phyloP scores from a whole-genome alignment of 2,329 filamentous ascomycete genomes.

The Alternaria longipes region DNA sequence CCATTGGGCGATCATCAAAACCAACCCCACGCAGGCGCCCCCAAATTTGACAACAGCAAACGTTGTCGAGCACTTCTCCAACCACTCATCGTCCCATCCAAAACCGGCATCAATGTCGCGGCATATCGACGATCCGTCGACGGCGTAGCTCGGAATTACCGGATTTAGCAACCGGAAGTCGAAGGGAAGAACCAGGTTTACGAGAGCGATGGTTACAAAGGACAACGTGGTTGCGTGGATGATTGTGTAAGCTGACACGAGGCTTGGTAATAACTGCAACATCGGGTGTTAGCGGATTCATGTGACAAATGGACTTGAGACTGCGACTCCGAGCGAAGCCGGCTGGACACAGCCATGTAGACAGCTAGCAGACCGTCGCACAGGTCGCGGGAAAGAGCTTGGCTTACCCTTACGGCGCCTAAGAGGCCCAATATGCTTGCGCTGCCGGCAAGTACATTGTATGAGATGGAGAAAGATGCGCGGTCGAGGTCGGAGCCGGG shows the following conservation, averaged over 20 bases:
- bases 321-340: background rate
- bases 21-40: slow-evolving; percentile 32
- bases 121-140: slow-evolving; percentile 37
- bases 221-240: slow-evolving; percentile 39
- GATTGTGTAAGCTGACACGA: slow-evolving; percentile 40
- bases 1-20: slow-evolving; percentile 48
- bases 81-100: slow-evolving; percentile 42
- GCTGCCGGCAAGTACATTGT: slow-evolving; percentile 53
- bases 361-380: background rate
- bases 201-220: slow-evolving; percentile 38
- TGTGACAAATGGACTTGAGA: background rate
- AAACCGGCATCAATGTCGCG: slow-evolving; percentile 39
- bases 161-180: slow-evolving; percentile 30
- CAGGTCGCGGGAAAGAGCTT: background rate
- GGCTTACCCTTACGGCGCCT: slow-evolving; percentile 56
- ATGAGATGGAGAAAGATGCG: slow-evolving; percentile 47
- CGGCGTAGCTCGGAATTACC: slow-evolving; percentile 30
- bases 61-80: slow-evolving; percentile 38
- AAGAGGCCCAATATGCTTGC: slow-evolving; percentile 54
- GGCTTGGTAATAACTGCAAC: slow-evolving; percentile 31
- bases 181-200: slow-evolving; percentile 37
- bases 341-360: background rate
- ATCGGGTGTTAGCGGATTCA: slow-evolving; percentile 23
- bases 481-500: slow-evolving; percentile 39
- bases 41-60: slow-evolving; percentile 36